Conservation (phyloP, 1,284 basidiomycete genomes). For the Coniferiporia weirii region DNA sequence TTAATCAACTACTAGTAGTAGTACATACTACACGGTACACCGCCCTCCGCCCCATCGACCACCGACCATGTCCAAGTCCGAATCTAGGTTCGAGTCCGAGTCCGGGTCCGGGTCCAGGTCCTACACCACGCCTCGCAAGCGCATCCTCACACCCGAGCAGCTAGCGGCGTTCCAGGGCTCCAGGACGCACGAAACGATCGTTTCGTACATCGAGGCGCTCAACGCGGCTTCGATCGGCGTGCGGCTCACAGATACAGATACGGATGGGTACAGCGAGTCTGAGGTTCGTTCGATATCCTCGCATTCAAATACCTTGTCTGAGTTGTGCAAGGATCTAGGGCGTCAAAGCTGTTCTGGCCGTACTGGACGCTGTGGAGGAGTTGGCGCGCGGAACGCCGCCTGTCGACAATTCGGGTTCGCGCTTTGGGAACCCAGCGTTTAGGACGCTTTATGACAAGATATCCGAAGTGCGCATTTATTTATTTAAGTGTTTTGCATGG, state of each 20-base stretch:
- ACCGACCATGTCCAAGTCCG: too few relatives aligned
- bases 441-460: slow-evolving; percentile 86
- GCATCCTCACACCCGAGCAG: slow-evolving; percentile 76
- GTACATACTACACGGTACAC: too few relatives aligned
- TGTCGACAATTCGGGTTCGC: slow-evolving; percentile 84
- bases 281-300: slow-evolving; percentile 39
- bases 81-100: too few relatives aligned
- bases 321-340: slow-evolving; percentile 39
- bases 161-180: slow-evolving; percentile 81
- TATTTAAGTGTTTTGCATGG: neutral
- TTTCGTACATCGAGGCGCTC: slow-evolving; percentile 70
- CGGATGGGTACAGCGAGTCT: slow-evolving; percentile 39
- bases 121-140: slow-evolving; percentile 52
- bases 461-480: slow-evolving; percentile 43
- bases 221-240: slow-evolving; percentile 76
- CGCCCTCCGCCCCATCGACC: too few relatives aligned
- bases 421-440: slow-evolving; percentile 98
- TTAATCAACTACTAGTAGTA: too few relatives aligned
- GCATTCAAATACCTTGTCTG: too few relatives aligned
- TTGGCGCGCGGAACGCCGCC: slow-evolving; percentile 74
- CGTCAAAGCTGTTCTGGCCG: slow-evolving; percentile 51
- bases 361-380: slow-evolving; percentile 67
- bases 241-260: slow-evolving; percentile 60
- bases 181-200: slow-evolving; percentile 63
- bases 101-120: neutral